phyloP scores from a whole-genome alignment of 352 stramenopile genomes.

The Pythium angustatum region DNA sequence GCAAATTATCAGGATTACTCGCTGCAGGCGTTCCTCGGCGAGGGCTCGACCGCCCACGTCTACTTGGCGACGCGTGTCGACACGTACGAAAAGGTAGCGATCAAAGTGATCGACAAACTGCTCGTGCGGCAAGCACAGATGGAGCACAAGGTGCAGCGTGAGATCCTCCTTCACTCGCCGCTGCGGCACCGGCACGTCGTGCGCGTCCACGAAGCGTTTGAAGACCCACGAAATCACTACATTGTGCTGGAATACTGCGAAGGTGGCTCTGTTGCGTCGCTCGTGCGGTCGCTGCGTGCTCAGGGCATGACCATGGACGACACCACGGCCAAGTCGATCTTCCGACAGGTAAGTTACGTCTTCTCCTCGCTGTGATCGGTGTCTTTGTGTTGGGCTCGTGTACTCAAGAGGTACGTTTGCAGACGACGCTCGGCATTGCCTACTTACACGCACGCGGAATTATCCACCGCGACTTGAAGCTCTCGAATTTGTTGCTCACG shows the following conservation, averaged over 20 bases:
- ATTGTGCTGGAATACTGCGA: slow-evolving; percentile 72
- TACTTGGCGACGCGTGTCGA: slow-evolving; percentile 55
- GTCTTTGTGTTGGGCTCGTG: neutral
- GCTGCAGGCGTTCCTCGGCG: slow-evolving; percentile 71
- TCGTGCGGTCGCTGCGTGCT: slow-evolving; percentile 38
- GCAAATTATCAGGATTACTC: slow-evolving; percentile 52
- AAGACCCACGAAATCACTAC: slow-evolving; percentile 79
- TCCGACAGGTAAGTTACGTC: slow-evolving; percentile 39
- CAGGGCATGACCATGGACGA: slow-evolving; percentile 41
- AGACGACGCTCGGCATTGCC: slow-evolving; percentile 47
- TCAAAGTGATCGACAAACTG: slow-evolving; percentile 87
- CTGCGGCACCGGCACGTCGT: slow-evolving; percentile 60
- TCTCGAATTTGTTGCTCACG: slow-evolving; percentile 74
- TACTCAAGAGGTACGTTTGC: neutral
- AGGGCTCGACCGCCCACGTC: slow-evolving; percentile 76
- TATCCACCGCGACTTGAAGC: slow-evolving; percentile 80
- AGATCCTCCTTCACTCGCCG: slow-evolving; percentile 69
- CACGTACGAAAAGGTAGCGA: slow-evolving; percentile 50
- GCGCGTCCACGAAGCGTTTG: slow-evolving; percentile 61
- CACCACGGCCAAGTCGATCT: slow-evolving; percentile 43
- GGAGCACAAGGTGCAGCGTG: slow-evolving; percentile 60
- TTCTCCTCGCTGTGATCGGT: neutral
- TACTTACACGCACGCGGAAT: slow-evolving; percentile 65
- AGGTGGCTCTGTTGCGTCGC: slow-evolving; percentile 44
- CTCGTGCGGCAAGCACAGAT: slow-evolving; percentile 57